Evolutionary conservation across 208 protist species (phyloP).

Genomic region (Strigomonas culicis): DNA sequence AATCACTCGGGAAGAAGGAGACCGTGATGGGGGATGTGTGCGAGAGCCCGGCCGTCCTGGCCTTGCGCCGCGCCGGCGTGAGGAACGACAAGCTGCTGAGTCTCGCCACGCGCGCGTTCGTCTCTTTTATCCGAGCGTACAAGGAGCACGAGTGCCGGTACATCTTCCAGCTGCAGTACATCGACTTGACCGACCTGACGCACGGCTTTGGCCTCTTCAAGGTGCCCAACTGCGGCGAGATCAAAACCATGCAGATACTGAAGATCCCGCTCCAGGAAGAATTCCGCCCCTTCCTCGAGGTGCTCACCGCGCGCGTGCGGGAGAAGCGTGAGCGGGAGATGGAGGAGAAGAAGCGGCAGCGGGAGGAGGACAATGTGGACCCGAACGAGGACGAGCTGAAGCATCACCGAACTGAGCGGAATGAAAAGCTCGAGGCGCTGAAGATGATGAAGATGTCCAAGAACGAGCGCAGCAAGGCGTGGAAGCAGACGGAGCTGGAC

Average conservation of each 20-base stretch:
- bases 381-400: constrained; percentile 25
- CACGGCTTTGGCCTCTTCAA: constrained; percentile 91
- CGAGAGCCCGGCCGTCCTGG: constrained; percentile 58
- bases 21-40: constrained; percentile 80
- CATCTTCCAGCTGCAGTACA: constrained; percentile 90
- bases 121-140: constrained; percentile 92
- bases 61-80: constrained; percentile 49
- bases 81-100: constrained; percentile 71
- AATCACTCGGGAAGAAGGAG: constrained; percentile 22
- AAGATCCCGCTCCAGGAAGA: constrained; percentile 81
- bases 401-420: constrained; percentile 78
- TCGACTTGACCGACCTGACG: constrained; percentile 95
- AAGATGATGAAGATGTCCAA: constrained; percentile 84
- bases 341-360: constrained; percentile 30
- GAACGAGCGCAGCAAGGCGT: constrained; percentile 72
- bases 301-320: constrained; percentile 26
- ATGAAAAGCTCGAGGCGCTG: constrained; percentile 79
- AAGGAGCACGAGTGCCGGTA: constrained; percentile 93
- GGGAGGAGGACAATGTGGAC: constrained; percentile 20
- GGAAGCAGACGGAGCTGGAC: constrained; percentile 83
- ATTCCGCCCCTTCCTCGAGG: constrained; percentile 57
- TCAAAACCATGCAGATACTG: constrained; percentile 78
- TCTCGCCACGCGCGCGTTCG: constrained; percentile 81
- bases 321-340: constrained; percentile 63
- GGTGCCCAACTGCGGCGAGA: constrained; percentile 89